Conservation (phyloP, 805 yeast genomes). For the Teunomyces barrocoloradensis region DNA sequence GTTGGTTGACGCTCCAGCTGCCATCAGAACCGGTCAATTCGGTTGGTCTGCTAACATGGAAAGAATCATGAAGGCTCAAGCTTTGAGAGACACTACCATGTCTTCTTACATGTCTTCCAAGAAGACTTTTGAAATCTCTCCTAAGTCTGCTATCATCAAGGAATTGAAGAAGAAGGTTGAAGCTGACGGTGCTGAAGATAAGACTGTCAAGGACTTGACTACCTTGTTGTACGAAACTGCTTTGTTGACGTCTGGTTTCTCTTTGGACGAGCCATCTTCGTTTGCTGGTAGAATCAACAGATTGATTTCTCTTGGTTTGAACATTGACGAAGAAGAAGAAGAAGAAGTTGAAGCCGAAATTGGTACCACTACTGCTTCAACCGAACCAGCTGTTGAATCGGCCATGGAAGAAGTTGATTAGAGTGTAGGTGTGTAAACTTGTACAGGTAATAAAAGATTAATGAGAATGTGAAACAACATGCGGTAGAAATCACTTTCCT, state of each 20-base stretch:
- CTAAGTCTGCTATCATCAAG: constrained; percentile 90
- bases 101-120: constrained; percentile 99
- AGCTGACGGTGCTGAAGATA: constrained; percentile 95
- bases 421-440: constrained; percentile 7
- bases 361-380: constrained; percentile 44
- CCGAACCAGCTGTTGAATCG: constrained; percentile 78
- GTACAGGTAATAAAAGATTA: constrained; percentile 3
- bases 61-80: constrained; percentile 99
- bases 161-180: constrained; percentile 97
- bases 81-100: constrained; percentile 97
- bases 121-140: constrained; percentile 98
- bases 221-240: constrained; percentile 97
- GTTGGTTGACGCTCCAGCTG: constrained; percentile 98
- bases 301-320: constrained; percentile 94
- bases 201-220: constrained; percentile 97
- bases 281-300: constrained; percentile 98
- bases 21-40: constrained; percentile 99
- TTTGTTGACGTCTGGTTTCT: constrained; percentile 96
- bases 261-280: constrained; percentile 96
- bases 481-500: too few species aligned
- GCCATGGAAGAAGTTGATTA: constrained; percentile 99
- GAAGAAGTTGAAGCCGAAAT: constrained; percentile 49
- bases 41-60: constrained; percentile 99
- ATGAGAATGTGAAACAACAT: not conserved
- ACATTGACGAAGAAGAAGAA: constrained; percentile 88